phyloP scores from a whole-genome alignment of 257 asterid species.

The Nicotiana benthamiana region DNA sequence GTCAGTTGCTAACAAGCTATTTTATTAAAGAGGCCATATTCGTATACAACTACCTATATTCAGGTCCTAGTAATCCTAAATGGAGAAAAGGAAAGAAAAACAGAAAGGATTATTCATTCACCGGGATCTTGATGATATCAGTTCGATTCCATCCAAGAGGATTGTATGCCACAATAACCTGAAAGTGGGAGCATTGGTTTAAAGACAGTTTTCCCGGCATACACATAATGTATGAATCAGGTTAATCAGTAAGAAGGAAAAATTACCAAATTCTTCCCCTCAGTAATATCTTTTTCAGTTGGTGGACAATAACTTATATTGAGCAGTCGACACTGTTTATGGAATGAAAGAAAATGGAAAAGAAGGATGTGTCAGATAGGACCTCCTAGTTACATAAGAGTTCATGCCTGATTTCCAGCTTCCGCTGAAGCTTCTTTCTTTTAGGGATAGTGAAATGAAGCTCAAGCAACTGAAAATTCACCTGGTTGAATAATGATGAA shows the following conservation, averaged over 20 bases:
- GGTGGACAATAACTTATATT: constrained; percentile 81
- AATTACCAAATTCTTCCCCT: constrained; percentile 62
- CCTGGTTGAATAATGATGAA: constrained; percentile 50
- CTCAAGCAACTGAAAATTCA: neutral
- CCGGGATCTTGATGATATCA: constrained; percentile 67
- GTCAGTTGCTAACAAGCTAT: neutral
- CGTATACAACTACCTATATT: neutral
- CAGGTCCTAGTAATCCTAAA: neutral
- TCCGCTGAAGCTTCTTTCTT: neutral
- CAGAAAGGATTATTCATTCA: constrained; percentile 25
- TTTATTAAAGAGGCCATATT: neutral
- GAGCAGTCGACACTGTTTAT: constrained; percentile 66
- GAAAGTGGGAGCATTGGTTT: constrained; percentile 12
- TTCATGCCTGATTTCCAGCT: neutral
- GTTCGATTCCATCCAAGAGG: constrained; percentile 82
- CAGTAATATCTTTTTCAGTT: constrained; percentile 55
- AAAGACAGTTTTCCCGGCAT: neutral
- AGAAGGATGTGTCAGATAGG: neutral
- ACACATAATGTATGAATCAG: neutral
- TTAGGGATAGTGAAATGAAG: neutral
- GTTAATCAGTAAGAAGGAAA: constrained; percentile 11
- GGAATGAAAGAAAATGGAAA: neutral
- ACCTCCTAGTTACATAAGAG: neutral
- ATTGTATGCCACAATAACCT: constrained; percentile 77
- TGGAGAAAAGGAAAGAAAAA: neutral